Conservation (phyloP, 2,329 filamentous ascomycete genomes). For the Fusarium multiceps region DNA sequence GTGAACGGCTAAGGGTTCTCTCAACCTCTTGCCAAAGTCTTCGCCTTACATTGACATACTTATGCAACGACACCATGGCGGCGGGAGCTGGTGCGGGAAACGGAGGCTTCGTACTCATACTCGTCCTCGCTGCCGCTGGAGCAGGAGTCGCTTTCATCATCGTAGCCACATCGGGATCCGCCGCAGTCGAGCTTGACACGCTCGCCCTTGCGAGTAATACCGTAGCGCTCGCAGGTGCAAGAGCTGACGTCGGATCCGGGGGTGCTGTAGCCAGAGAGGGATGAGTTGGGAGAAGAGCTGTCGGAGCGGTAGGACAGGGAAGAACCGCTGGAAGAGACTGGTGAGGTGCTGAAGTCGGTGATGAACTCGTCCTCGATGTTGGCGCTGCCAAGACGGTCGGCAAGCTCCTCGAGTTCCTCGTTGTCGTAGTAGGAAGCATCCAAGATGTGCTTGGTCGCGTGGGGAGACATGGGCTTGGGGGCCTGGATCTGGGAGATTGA, state of each 20-base stretch:
- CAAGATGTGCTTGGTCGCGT: conserved; percentile 88
- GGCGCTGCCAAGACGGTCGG: conserved; percentile 75
- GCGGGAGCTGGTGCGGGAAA: conserved; percentile 65
- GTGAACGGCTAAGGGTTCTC: conserved; percentile 51
- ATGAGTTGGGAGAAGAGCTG: conserved; percentile 79
- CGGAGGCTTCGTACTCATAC: conserved; percentile 55
- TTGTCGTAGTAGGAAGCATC: conserved; percentile 80
- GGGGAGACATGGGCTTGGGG: conserved; percentile 88
- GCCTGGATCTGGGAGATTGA: conserved; percentile 90
- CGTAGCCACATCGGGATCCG: conserved; percentile 86
- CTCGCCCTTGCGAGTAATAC: conserved; percentile 92
- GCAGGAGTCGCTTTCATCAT: conserved; percentile 74
- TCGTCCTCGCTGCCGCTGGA: conserved; percentile 75
- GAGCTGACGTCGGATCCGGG: conserved; percentile 79
- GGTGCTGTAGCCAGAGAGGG: conserved; percentile 81
- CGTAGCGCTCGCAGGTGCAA: conserved; percentile 96
- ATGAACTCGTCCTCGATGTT: conserved; percentile 68
- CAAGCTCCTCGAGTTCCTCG: conserved; percentile 81
- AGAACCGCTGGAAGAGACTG: conserved; percentile 76
- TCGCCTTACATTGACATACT: conserved; percentile 38
- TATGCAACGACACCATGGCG: conserved; percentile 70
- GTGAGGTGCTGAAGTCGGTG: conserved; percentile 66
- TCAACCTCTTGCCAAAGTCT: conserved; percentile 38
- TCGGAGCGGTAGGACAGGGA: conserved; percentile 78
- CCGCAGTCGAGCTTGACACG: conserved; percentile 97